Base-by-base conservation (phyloP, 768 basidiomycete species). In the Mrakia blollopis region DNA sequence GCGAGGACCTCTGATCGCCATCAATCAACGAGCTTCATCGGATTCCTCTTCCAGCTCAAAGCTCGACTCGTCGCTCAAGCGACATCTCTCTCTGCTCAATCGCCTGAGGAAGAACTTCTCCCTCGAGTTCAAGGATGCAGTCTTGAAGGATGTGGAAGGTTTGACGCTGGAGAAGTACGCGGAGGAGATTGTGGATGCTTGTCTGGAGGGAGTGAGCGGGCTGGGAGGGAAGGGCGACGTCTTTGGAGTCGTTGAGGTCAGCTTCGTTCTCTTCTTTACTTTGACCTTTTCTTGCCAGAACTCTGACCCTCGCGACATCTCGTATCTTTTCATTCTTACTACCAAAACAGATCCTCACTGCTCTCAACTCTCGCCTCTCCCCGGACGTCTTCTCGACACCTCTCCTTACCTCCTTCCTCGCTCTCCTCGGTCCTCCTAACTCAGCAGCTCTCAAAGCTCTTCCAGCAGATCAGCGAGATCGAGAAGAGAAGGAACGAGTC, bases 81-180 rank as follows among this genome's bases (percentile, higher is more conserved):
- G 94, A 10, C 95, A 99, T 84, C 98, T 94, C 1, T 92, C 94
- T 9, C 88, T 98, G 79, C 94, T 97, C 79, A 98, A 96, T 84
- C 91, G 92, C 63, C 91, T 98, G 80, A 89, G 91, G 65, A 92
- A 91, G 81, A 92, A 93, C 25, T 87, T 98, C 81, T 81, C 85
- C 39, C 79, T 82, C 16, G 81, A 83, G 13, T 83, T 83, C 0
- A 75, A 83, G 16, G 93, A 94, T 80, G 90, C 92, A 81, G 89
- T 96, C 78, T 85, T 97, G 80, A 98, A 94, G 84, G 97, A 99
- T 81, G 89, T 97, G 79, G 91, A 94, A 79, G 87, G 91, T 0
- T 87, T 99, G 74, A 90, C 93, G 2, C 86, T 99, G 75, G 94
- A 94, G 85, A 98, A 97, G 84, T 98, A 99, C 82, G 87, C 95